These are phyloP conservation scores for Elaeagnus macrophylla DNA, from an alignment of 306 rosid genomes.

Conservation along the genomic window DNA sequence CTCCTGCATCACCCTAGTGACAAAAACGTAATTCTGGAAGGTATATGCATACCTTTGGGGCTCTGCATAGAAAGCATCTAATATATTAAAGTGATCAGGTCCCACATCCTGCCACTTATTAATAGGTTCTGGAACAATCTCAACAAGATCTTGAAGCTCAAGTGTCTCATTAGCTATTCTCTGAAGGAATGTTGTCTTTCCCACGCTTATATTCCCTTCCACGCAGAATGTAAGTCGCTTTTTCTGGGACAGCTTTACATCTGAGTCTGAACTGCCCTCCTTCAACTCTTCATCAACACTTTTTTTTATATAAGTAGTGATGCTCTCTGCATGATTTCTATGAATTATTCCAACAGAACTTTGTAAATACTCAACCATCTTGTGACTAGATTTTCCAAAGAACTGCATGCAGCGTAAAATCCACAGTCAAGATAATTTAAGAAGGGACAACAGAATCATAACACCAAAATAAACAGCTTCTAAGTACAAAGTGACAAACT, in stretches of 20 bases:
- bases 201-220: constrained; percentile 94
- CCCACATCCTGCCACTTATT: constrained; percentile 95
- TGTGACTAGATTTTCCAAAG: constrained; percentile 68
- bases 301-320: constrained; percentile 73
- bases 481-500: no score
- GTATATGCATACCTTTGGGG: constrained; percentile 95
- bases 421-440: constrained; percentile 11
- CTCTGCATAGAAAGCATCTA: constrained; percentile 91
- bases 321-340: constrained; percentile 93
- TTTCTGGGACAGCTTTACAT: constrained; percentile 34
- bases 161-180: constrained; percentile 86
- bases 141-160: constrained; percentile 86
- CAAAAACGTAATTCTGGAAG: constrained; percentile 96
- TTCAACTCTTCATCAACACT: constrained; percentile 74
- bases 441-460: background rate
- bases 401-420: constrained; percentile 45
- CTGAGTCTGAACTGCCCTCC: constrained; percentile 43
- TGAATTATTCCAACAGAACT: constrained; percentile 91
- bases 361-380: constrained; percentile 87
- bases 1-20: constrained; percentile 96
- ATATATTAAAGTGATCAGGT: constrained; percentile 88
- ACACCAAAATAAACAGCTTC: constrained; percentile 3
- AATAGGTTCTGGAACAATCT: constrained; percentile 96
- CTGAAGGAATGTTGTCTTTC: constrained; percentile 88
- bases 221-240: constrained; percentile 82